Percentiles rank a stretch among this genome's conserved stretches.
phyloP scores from a whole-genome alignment of 805 yeast genomes.

The Kodamaea restingae region DNA sequence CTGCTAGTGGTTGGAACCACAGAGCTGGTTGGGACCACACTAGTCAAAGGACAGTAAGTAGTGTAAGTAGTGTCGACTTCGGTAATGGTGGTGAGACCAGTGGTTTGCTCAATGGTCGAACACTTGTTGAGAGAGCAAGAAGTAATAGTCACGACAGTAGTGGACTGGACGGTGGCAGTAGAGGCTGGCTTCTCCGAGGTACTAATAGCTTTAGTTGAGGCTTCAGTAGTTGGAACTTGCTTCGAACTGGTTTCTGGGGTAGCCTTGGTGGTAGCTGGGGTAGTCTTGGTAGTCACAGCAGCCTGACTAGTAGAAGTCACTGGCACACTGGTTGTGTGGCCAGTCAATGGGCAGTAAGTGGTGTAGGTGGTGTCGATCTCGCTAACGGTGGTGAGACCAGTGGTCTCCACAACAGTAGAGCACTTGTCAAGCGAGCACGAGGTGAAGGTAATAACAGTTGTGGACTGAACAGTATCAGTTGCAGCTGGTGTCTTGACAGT shows the following conservation, averaged over 20 bases:
- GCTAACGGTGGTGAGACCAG: slow-evolving; percentile 25
- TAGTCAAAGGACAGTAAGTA: slow-evolving; percentile 17
- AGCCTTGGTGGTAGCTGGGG: neutral
- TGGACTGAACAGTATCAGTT: slow-evolving; percentile 17
- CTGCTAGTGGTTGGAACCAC: slow-evolving; percentile 16
- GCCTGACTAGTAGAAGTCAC: neutral
- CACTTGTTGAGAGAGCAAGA: slow-evolving; percentile 36
- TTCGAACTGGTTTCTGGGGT: neutral
- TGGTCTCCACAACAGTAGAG: slow-evolving; percentile 24
- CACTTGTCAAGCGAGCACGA: slow-evolving; percentile 36
- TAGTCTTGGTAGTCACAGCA: neutral
- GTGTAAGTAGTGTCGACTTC: slow-evolving; percentile 10
- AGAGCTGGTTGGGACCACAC: slow-evolving; percentile 4
- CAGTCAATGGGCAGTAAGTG: slow-evolving; percentile 17
- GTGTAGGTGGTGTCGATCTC: slow-evolving; percentile 11
- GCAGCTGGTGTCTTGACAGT: slow-evolving; percentile 4
- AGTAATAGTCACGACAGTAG: slow-evolving; percentile 33
- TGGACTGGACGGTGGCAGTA: slow-evolving; percentile 18
- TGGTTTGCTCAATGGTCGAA: slow-evolving; percentile 24
- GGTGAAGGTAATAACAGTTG: slow-evolving; percentile 33
- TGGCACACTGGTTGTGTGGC: slow-evolving; percentile 7
- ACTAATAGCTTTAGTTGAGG: too few species aligned
- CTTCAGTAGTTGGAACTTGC: neutral
- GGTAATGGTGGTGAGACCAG: slow-evolving; percentile 25
- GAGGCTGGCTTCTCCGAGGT: too few species aligned